These are phyloP conservation scores for Termitomyces sp. DNA, from an alignment of 768 basidiomycete species.

Conservation along the genomic window DNA sequence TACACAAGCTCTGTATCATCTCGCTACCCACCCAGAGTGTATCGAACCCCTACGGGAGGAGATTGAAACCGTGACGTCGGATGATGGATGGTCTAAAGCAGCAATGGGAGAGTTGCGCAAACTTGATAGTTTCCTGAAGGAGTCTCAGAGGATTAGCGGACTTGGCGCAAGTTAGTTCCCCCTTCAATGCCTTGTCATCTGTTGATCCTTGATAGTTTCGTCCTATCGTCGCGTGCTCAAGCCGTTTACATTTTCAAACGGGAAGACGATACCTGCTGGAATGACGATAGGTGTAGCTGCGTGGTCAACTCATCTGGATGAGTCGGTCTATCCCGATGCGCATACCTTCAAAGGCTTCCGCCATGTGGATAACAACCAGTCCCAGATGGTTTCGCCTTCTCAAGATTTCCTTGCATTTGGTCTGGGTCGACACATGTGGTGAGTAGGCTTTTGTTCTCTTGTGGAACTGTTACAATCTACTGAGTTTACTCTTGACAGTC, in stretches of 20 bases:
- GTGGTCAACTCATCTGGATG: constrained; percentile 6
- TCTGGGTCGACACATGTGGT: constrained; percentile 23
- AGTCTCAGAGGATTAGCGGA: constrained; percentile 29
- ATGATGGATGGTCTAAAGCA: constrained; percentile 34
- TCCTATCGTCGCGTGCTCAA: constrained; percentile 16
- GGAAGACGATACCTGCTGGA: constrained; percentile 22
- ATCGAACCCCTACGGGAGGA: constrained; percentile 37
- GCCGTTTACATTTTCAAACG: constrained; percentile 23
- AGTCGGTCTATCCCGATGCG: constrained; percentile 21
- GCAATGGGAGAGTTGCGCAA: constrained; percentile 34
- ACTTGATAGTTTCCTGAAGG: constrained; percentile 42
- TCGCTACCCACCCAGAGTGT: constrained; percentile 32
- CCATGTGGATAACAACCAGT: constrained; percentile 27
- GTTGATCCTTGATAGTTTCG: constrained; percentile 8
- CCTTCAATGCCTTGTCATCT: neutral
- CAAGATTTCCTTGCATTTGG: constrained; percentile 31
- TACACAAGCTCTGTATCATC: constrained; percentile 31
- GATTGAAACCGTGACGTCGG: constrained; percentile 31
- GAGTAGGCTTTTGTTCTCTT: neutral
- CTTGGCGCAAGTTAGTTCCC: constrained; percentile 22
- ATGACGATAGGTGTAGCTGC: constrained; percentile 11
- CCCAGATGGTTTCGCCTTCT: constrained; percentile 28
- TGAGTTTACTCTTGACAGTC: constrained; percentile 16
- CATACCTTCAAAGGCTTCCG: constrained; percentile 39
- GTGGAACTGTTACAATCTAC: neutral